Evolutionary conservation across 2,329 filamentous ascomycete genomes (phyloP), one percentile per base, ranked within the genome.

Genomic region (Thelonectria discophora): DNA sequence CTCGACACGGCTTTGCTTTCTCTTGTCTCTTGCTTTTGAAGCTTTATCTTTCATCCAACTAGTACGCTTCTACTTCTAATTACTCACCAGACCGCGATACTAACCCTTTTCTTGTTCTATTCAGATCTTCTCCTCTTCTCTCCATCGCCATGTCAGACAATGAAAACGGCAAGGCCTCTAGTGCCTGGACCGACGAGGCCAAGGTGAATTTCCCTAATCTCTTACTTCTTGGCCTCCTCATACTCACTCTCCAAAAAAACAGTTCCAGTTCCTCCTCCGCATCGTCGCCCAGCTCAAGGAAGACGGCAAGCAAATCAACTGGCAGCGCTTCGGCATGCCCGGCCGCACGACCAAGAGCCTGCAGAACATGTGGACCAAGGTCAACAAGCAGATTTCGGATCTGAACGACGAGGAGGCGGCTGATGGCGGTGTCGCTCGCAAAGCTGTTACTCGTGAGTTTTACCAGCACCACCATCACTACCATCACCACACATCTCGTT

Each of bases 301-400:
- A 0, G 73, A 75, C 3, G 74, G 74, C 3, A 73, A 70, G 12
- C 17, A 66, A 5, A 76, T 79, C 63, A 75, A 77, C 47, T 80
- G 77, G 77, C 58, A 62, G 2, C 64, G 63, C 3, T 67, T 80
- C 24, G 65, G 68, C 21, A 78, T 80, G 71, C 74, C 75, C 0
- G 76, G 75, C 0, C 76, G 78, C 8, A 79, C 77, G 2, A 59
- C 67, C 20, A 80, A 80, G 62, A 76, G 76, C 2, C 63, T 80
- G 0, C 70, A 76, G 63, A 74, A 76, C 43, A 71, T 73, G 57
- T 80, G 77, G 78, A 74, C 73, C 1, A 73, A 69, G 11, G 72
- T 80, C 20, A 72, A 74, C 24, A 79, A 79, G 32, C 65, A 69
- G 3, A 73, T 79, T 10, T 67, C 70, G 0, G 78, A 78, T 0